These are phyloP conservation scores for Nicotiana knightiana DNA, from an alignment of 257 asterid genomes.

Conservation along the genomic window DNA sequence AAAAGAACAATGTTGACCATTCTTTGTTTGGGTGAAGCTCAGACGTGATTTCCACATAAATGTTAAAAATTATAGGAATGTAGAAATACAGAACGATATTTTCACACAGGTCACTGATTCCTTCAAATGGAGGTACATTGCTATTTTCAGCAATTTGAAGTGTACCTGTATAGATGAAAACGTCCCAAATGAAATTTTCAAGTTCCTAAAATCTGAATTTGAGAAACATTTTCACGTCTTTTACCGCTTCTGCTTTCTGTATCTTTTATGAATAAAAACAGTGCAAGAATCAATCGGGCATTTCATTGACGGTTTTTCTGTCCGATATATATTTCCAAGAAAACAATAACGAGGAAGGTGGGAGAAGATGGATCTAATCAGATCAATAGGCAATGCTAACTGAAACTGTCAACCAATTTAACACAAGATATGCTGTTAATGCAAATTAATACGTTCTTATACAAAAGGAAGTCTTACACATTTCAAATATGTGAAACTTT, in stretches of 20 bases:
- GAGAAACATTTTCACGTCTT: not conserved
- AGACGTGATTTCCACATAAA: not conserved
- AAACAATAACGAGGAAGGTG: not conserved
- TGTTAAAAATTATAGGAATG: not conserved
- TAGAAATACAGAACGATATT: not conserved
- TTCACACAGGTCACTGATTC: not conserved
- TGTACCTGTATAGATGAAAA: not conserved
- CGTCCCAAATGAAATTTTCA: not conserved
- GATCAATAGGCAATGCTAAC: not conserved
- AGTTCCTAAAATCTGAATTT: not conserved
- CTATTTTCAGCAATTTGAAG: not conserved
- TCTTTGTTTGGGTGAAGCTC: conserved; percentile 9
- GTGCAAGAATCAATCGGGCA: not conserved
- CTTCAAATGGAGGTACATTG: not conserved
- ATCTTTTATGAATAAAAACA: not conserved
- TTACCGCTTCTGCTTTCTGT: not conserved
- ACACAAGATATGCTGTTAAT: not conserved
- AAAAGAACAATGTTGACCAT: conserved; percentile 10
- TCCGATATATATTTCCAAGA: not conserved
- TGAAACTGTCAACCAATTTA: not conserved
- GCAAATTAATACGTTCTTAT: not conserved
- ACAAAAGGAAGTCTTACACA: not conserved
- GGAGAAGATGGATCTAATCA: not conserved
- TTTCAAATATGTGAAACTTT: not conserved
- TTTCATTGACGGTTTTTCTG: not conserved